phyloP scores from a whole-genome alignment of 140 eudicot species.

The Flaveria floridana region DNA sequence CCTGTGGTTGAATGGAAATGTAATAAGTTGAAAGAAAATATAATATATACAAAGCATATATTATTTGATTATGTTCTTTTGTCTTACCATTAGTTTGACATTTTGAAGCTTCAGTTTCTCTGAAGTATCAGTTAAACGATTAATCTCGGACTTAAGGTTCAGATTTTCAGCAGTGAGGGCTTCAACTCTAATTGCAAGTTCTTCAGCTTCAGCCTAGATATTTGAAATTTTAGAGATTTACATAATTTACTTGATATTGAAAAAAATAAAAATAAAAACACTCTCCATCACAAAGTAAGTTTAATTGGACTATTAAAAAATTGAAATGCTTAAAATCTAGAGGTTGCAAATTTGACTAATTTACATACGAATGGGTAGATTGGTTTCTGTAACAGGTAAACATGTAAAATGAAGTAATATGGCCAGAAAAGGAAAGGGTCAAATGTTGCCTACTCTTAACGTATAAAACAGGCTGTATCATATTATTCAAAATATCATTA shows the following conservation, averaged over 20 bases:
- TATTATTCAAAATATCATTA: background rate
- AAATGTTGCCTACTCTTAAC: background rate
- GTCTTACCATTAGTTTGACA: constrained; percentile 56
- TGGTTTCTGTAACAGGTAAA: background rate
- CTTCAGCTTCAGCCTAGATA: constrained; percentile 82
- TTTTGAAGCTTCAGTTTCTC: constrained; percentile 71
- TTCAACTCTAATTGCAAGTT: constrained; percentile 67
- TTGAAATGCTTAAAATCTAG: background rate
- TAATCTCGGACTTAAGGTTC: constrained; percentile 60
- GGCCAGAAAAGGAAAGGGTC: background rate
- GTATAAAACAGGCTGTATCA: background rate
- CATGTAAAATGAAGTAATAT: background rate
- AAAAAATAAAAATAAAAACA: too few relatives aligned
- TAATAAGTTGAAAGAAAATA: background rate
- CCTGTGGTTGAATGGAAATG: constrained; percentile 40
- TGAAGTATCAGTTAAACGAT: constrained; percentile 51
- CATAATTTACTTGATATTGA: background rate
- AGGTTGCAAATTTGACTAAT: background rate
- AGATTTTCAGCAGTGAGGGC: constrained; percentile 65
- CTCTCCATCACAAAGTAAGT: background rate
- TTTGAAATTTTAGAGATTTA: constrained; percentile 1
- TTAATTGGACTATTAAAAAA: background rate
- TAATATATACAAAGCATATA: background rate
- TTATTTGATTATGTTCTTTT: background rate
- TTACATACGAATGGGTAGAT: background rate